These are phyloP conservation scores for Aquilaria agallochum DNA, from an alignment of 441 rosid genomes.

Conservation along the genomic window DNA sequence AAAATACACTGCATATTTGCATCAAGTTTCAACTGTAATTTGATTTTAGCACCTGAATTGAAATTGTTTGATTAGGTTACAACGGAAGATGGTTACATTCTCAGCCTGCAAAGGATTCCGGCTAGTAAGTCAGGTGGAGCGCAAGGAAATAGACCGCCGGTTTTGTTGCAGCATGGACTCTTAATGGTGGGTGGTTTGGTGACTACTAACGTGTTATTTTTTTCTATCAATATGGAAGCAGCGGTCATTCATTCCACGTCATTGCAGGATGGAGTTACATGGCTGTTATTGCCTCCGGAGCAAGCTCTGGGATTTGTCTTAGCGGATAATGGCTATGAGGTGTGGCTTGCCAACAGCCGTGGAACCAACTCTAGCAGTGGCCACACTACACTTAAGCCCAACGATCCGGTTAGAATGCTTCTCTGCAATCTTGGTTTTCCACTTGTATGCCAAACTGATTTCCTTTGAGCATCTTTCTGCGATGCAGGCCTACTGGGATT, in stretches of 20 bases:
- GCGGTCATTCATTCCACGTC: neutral
- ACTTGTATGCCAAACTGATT: neutral
- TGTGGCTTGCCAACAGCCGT: constrained; percentile 43
- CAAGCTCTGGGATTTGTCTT: constrained; percentile 35
- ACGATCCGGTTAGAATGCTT: constrained; percentile 23
- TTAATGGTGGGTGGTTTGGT: constrained; percentile 23
- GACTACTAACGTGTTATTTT: neutral
- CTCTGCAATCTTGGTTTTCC: neutral
- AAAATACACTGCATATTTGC: neutral
- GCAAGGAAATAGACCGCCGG: constrained; percentile 25
- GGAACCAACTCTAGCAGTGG: constrained; percentile 41
- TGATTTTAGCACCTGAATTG: neutral
- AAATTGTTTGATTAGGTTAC: constrained; percentile 33
- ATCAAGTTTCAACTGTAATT: neutral
- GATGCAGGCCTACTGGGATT: constrained; percentile 43
- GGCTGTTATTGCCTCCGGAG: constrained; percentile 37
- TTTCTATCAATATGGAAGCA: neutral
- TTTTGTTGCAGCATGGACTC: constrained; percentile 46
- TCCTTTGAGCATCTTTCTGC: neutral
- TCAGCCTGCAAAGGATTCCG: constrained; percentile 48
- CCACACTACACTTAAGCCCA: constrained; percentile 31
- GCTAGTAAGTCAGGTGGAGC: constrained; percentile 20
- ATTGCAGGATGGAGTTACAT: constrained; percentile 39
- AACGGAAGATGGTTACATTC: constrained; percentile 49
- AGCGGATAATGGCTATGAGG: constrained; percentile 46